phyloP scores from a whole-genome alignment of 2,329 filamentous ascomycete genomes.

The Fusarium globosum region DNA sequence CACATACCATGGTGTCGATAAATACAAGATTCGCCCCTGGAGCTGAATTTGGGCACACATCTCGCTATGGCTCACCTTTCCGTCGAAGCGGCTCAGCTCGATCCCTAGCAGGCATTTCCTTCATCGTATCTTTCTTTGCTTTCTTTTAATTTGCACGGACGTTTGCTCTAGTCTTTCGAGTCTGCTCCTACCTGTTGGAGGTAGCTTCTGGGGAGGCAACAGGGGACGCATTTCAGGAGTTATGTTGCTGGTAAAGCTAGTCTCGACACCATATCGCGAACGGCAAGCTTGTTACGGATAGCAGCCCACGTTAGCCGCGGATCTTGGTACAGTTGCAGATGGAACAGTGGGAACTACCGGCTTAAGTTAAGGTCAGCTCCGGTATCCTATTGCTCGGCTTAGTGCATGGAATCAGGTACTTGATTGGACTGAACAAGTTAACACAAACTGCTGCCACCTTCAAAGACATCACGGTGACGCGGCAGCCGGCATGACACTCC shows the following conservation, averaged over 20 bases:
- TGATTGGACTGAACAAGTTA: slow-evolving; percentile 1
- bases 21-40: slow-evolving; percentile 30
- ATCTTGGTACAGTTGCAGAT: slow-evolving; percentile 6
- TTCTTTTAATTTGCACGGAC: slow-evolving; percentile 32
- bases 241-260: slow-evolving; percentile 5
- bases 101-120: slow-evolving; percentile 46
- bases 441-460: neutral
- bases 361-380: slow-evolving; percentile 27
- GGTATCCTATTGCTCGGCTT: slow-evolving; percentile 14
- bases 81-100: slow-evolving; percentile 55
- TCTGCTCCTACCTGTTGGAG: slow-evolving; percentile 42
- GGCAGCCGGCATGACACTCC: neutral
- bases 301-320: slow-evolving; percentile 2
- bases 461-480: neutral
- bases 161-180: slow-evolving; percentile 43
- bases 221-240: slow-evolving; percentile 20
- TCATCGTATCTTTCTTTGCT: slow-evolving; percentile 45
- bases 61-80: slow-evolving; percentile 22
- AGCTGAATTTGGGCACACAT: slow-evolving; percentile 20
- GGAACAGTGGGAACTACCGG: slow-evolving; percentile 4
- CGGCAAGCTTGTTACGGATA: neutral
- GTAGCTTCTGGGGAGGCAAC: slow-evolving; percentile 53
- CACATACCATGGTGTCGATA: slow-evolving; percentile 20
- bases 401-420: slow-evolving; percentile 7
- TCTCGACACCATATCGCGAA: slow-evolving; percentile 5